Base-by-base conservation (phyloP, 345 rosid genomes). In the Firmiana major region DNA sequence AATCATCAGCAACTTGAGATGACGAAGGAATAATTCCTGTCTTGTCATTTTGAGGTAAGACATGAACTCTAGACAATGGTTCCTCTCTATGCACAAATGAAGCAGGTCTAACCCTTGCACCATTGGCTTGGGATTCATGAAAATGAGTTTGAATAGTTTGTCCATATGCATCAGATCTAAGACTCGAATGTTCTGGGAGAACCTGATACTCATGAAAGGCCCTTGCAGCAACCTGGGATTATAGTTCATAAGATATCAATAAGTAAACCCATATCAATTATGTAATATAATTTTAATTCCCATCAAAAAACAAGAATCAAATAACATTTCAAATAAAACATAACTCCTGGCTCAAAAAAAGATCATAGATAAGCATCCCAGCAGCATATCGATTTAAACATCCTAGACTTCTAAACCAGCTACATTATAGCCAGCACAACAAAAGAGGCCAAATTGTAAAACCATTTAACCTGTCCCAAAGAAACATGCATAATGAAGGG, bases 181-280 rank as follows among this genome's bases (percentile, higher is more conserved):
- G 65, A 74, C 71, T 74, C 31, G 94, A 82, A 60, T 85, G 91
- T 24, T 96, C 97, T 63, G 84, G 90, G 60, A 89, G 77, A 84
- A 87, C 83, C 74, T 87, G 92, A 77, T 91, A 86, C 64, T 89
- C 96, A 68, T 88, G 90, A 79, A 83, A 81, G 75, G 84, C 86
- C 84, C 90, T 84, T 48, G 71, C 57, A 75, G 82, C 82, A 79
- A 85, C 89, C 89, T 90, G 88, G 43, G 53, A 81, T 24, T 38
- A 54, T 24, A 46, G 63, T 34, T 67, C 42, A 48, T n/a, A 74
- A 11, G 77, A 73, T 12, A 19, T 19, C 22, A 17, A 19, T 53
- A 77, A 54, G 34, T 7, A 10, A 73, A 64, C 7, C 34, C 59
- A 74, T 9, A 80, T 76, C 21, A 75, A 79, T 43, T 19, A 55